Evolutionary conservation across 129 eudicot species (phyloP).

Genomic region (Logfia minima): DNA sequence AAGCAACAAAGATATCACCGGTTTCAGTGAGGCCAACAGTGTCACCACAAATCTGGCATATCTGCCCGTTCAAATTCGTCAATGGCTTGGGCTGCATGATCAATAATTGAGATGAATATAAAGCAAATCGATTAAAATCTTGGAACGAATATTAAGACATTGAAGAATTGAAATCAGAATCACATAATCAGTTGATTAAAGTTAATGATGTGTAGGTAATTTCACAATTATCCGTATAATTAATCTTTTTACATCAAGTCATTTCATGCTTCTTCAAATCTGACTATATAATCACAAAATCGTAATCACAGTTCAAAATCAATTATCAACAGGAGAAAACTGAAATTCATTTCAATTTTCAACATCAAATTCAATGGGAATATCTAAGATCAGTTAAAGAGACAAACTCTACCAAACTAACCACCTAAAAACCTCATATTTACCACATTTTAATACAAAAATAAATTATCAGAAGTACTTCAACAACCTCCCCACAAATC

Average conservation of each 20-base stretch:
- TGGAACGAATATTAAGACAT: neutral
- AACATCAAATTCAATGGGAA: neutral
- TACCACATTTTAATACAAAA: neutral
- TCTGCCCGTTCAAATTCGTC: constrained; percentile 61
- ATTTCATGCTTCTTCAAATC: neutral
- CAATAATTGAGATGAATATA: neutral
- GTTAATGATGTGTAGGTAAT: neutral
- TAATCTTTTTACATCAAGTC: neutral
- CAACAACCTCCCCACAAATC: constrained; percentile 18
- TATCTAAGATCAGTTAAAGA: too few relatives aligned
- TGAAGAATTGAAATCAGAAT: neutral
- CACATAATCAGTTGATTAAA: constrained; percentile 6
- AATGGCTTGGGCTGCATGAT: constrained; percentile 59
- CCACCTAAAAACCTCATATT: constrained; percentile 13
- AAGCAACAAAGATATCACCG: constrained; percentile 78
- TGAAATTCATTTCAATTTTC: neutral
- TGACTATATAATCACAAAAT: neutral
- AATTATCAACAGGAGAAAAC: neutral
- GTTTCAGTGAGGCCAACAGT: constrained; percentile 49
- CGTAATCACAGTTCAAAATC: neutral
- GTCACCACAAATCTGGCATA: constrained; percentile 87
- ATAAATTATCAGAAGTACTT: neutral
- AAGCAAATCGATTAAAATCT: neutral
- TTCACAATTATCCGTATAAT: neutral
- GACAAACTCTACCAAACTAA: neutral